Evolutionary conservation across 305 asterid species (phyloP), one percentile per base, ranked within the genome.

Genomic region (Coffea humblotiana): DNA sequence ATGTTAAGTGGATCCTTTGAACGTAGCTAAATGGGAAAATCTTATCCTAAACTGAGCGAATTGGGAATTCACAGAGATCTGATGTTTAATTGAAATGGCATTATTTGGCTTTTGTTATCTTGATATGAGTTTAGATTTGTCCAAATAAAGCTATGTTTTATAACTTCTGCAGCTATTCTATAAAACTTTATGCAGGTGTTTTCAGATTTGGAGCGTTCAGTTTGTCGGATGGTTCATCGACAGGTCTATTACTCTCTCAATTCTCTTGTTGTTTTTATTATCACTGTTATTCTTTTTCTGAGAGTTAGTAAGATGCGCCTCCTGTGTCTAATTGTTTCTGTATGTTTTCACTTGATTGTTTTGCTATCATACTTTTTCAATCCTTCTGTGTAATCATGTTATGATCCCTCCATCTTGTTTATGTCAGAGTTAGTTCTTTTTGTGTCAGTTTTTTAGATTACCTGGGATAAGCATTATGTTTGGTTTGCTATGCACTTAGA

Each of bases 181-280:
- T 56, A 51, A 72, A 80, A 45, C 69, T 71, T 61, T 64, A 52
- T 87, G 83, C 91, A 96, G 99, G 98, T 96, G 77, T 94, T 96
- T 86, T 96, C 99, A 6, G 98, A 96, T 90, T 88, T 96, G 97
- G 99, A 96, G 91, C 98, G 98, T 76, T 96, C 98, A 61, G 95
- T 88, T 73, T 96, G 99, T 82, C 91, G 98, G 83, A 96, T 96
- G 98, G 91, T 93, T 85, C 99, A 96, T 87, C 93, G 94, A 78
- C 99, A 94, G 98, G 98, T 94, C 80, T 32, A 80, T 70, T 64
- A 79, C 77, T 81, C 83, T 77, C 23, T 29, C 47, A 68, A 43
- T 45, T 10, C 32, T 64, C 43, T 47, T 64, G 27, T 27, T 47
- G n/a, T 18, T n/a, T 23, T 78, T 80, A 75, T 56, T 7, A 61